Base-by-base conservation (phyloP, 2,329 filamentous ascomycete genomes). In the Trichoderma sp. region DNA sequence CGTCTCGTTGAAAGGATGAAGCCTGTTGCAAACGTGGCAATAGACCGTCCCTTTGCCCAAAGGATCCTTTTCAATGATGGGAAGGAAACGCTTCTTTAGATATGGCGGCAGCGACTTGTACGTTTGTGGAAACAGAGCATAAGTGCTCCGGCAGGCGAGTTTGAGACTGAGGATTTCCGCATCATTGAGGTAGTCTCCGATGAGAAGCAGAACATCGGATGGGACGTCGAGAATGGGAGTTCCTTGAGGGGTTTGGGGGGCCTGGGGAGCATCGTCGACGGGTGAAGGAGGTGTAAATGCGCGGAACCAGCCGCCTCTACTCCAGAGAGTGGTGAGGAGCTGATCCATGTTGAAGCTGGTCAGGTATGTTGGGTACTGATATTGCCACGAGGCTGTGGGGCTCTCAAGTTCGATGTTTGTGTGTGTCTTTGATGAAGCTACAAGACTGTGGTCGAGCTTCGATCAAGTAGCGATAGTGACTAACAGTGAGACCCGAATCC, bases 131-230 rank as follows among this genome's bases (percentile, higher is more conserved):
- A 73, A 65, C 8, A 78, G 59, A 2, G 67, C 53, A 62, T 76
- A 77, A 1, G 75, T 53, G 56, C 71, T 73, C 38, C 74, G 71
- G 66, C 77, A 79, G 45, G 77, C 45, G 50, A 79, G 77, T 4
- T 78, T 76, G 16, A 80, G 71, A 53, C 74, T 66, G n/a, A 78
- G 76, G 4, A 75, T 6, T 31, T 74, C 64, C 16, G 78, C 62
- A 9, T 67, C 67, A 16, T 79, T 76, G 29, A 80, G 75, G 24
- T 79, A 73, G 68, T 80, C 78, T 50, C 66, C 75, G 21, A 80
- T 71, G 7, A 78, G 67, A 67, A 77, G 72, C 29, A 80, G 31
- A 14, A 79, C 63, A 29, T 80, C 78, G 27, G 78, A 59, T n/a
- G 78, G 78, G 31, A 78, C 74, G 21, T 78, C 56, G 41, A 78